Base-by-base conservation (phyloP, 2,329 filamentous ascomycete genomes). In the Claviceps spartinae region DNA sequence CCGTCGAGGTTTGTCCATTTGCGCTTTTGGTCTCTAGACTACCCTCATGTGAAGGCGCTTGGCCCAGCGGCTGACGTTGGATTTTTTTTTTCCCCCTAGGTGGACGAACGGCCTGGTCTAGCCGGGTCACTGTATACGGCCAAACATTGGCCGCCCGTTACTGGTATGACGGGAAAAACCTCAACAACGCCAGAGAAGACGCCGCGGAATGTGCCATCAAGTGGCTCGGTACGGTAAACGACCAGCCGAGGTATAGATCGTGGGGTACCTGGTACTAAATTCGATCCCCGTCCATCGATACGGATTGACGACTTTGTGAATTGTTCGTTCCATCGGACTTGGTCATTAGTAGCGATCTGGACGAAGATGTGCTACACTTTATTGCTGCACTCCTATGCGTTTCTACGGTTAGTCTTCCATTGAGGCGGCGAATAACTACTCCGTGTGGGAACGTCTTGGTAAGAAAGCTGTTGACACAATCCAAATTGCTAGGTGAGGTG, bases 101-200 rank as follows among this genome's bases (percentile, higher is more conserved):
- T 59, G 88, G 88, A 58, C 86, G 89, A 61, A 95, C 89, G 54
- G 89, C 89, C 53, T 95, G 89, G 89, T 91, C 88, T 53, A 86
- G 84, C 72, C 78, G 77, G 54, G 88, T 95, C 54, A 81, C 75
- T n/a, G 78, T 95, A 53, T 74, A 79, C 59, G 83, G 82, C 51
- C 70, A 76, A 49, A 75, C 71, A 47, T 76, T 87, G 60, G 65
- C 76, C n/a, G 88, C 88, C 47, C 80, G 88, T 56, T 95, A 82
- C 69, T 95, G 88, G 88, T 95, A 95, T 69, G 89, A 94, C 67
- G 88, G 88, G 55, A 82, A 88, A 65, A 88, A 88, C 63, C 76
- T 91, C 67, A 81, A 90, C 73, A 94, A 94, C 63, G 88, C 88
- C 54, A 84, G 81, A 69, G 89, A 95, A 67, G 89, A 95, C 65